Evolutionary conservation across 805 yeast species (phyloP).

Genomic region (Suhomyces sp.): DNA sequence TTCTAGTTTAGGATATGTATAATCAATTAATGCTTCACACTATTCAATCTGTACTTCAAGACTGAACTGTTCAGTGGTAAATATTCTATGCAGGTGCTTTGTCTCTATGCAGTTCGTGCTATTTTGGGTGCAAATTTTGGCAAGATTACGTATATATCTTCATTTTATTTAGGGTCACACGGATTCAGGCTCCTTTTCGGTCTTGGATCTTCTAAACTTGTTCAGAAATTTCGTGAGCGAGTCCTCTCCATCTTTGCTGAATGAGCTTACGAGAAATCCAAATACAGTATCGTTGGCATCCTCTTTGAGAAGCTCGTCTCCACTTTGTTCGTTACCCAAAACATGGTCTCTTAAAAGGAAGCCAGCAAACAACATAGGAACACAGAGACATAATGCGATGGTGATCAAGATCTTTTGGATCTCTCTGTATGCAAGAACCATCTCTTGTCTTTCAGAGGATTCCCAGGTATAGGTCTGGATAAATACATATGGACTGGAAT

Average conservation of each 20-base stretch:
- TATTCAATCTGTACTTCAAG: too few species aligned
- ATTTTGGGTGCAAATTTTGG: neutral
- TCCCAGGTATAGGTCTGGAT: slow-evolving; percentile 8
- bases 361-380: slow-evolving; percentile 10
- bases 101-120: neutral
- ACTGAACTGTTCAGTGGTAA: too few species aligned
- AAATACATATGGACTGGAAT: slow-evolving; percentile 8
- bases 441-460: slow-evolving; percentile 7
- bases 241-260: neutral
- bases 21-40: neutral
- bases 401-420: slow-evolving; percentile 8
- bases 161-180: neutral
- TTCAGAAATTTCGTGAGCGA: neutral
- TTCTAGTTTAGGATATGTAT: slow-evolving; percentile 13
- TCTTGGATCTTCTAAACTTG: neutral
- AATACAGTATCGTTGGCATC: neutral
- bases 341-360: slow-evolving; percentile 9
- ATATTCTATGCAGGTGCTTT: neutral
- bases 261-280: neutral
- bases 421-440: slow-evolving; percentile 9
- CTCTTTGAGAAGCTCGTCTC: slow-evolving; percentile 7
- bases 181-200: neutral
- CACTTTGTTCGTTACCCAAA: slow-evolving; percentile 9
- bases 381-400: slow-evolving; percentile 8
- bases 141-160: neutral